phyloP scores from a whole-genome alignment of 345 rosid species.

The Eucalyptus urophylla region DNA sequence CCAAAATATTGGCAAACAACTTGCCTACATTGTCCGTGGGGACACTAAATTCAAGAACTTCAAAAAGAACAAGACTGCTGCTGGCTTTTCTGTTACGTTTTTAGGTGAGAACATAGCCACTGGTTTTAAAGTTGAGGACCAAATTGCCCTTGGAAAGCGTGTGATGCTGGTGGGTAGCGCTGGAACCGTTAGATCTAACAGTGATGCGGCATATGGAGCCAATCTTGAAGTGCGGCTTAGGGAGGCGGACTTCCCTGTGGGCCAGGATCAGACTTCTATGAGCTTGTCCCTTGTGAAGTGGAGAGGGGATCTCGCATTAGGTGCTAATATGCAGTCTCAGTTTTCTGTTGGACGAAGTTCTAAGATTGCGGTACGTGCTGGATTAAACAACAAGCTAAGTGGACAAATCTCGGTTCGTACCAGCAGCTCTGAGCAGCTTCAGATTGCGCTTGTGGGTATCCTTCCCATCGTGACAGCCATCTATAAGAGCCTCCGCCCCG shows the following conservation, averaged over 20 bases:
- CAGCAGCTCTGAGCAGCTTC: slow-evolving; percentile 91
- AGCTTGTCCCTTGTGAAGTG: slow-evolving; percentile 90
- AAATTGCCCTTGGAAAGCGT: slow-evolving; percentile 66
- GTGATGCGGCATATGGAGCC: slow-evolving; percentile 86
- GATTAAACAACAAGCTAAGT: slow-evolving; percentile 87
- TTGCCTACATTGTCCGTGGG: slow-evolving; percentile 72
- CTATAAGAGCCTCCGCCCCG: slow-evolving; percentile 63
- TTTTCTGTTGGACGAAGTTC: slow-evolving; percentile 63
- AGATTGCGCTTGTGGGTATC: slow-evolving; percentile 67
- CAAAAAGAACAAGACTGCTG: slow-evolving; percentile 59
- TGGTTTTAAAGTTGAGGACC: slow-evolving; percentile 85
- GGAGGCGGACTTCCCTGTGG: slow-evolving; percentile 84
- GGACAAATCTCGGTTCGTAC: slow-evolving; percentile 76
- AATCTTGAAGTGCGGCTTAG: slow-evolving; percentile 75
- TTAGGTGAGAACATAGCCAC: slow-evolving; percentile 82
- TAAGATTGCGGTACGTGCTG: slow-evolving; percentile 78
- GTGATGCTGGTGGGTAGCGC: slow-evolving; percentile 73
- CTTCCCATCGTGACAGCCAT: slow-evolving; percentile 62
- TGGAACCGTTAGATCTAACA: slow-evolving; percentile 65
- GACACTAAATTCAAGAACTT: slow-evolving; percentile 79
- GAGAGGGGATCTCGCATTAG: slow-evolving; percentile 87
- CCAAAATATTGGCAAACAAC: slow-evolving; percentile 92
- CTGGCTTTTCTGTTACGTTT: slow-evolving; percentile 71
- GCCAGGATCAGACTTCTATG: slow-evolving; percentile 80
- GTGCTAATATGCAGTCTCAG: slow-evolving; percentile 89